These are phyloP conservation scores for Poterioochromonas sp. DNA, from an alignment of 352 stramenopile species.

Conservation along the genomic window DNA sequence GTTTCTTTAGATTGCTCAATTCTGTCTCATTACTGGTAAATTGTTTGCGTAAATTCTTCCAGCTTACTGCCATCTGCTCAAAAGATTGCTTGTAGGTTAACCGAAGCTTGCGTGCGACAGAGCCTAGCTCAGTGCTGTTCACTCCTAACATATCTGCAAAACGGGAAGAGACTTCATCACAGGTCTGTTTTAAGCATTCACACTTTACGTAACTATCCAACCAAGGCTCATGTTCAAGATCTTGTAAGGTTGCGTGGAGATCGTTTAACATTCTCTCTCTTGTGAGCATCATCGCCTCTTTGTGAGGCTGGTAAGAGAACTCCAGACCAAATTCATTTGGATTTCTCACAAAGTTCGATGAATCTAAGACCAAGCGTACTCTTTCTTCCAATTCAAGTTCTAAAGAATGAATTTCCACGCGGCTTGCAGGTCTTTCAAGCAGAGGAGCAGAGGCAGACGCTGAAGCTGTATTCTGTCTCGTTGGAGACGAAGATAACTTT, in stretches of 20 bases:
- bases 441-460: too few species aligned
- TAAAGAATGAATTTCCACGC: not conserved
- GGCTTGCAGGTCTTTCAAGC: conserved; percentile 16
- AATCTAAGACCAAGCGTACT: conserved; percentile 10
- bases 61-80: conserved; percentile 1
- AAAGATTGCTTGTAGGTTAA: conserved; percentile 26
- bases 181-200: conserved; percentile 18
- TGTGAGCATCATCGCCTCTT: not conserved
- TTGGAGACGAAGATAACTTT: not conserved
- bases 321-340: not conserved
- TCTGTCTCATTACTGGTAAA: not conserved
- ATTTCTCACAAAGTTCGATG: not conserved
- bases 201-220: conserved; percentile 30
- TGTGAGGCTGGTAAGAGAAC: conserved; percentile 23
- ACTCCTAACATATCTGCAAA: conserved; percentile 28
- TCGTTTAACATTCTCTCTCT: conserved; percentile 8
- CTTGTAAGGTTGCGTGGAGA: not conserved
- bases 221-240: conserved; percentile 17
- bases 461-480: not conserved
- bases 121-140: not conserved
- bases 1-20: not conserved
- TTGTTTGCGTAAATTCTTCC: conserved; percentile 18
- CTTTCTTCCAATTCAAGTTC: conserved; percentile 26
- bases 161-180: conserved; percentile 1
- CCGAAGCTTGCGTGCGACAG: not conserved